A percentile compares a stretch with the other conserved stretches of the same genome.
Evolutionary conservation across 139 green algal genomes (phyloP).

Genomic region (Tetraselmis striata): DNA sequence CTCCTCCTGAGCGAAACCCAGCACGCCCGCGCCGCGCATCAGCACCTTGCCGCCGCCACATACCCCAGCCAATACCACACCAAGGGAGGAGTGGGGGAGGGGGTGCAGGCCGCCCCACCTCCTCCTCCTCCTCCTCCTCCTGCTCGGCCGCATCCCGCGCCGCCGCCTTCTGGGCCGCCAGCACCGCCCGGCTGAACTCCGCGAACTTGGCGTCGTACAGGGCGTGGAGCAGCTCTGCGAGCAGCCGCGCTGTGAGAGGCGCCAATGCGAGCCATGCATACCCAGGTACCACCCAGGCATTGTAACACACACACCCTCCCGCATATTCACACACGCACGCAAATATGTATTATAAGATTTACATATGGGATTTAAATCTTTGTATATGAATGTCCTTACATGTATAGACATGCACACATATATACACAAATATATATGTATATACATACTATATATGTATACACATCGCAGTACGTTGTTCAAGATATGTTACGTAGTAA

Average conservation of each 20-base stretch:
- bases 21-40: background rate
- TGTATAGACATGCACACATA: background rate
- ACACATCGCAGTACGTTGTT: no score
- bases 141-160: background rate
- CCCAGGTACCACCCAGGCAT: background rate
- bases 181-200: conserved; percentile 23
- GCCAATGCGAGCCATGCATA: no score
- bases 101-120: background rate
- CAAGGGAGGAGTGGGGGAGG: background rate
- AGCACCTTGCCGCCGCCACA: no score
- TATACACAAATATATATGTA: background rate
- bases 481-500: no score
- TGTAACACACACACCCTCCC: background rate
- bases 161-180: conserved; percentile 6
- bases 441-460: no score
- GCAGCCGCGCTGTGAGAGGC: background rate
- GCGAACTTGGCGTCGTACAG: conserved; percentile 34
- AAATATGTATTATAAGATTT: no score
- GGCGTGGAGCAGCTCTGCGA: conserved; percentile 31
- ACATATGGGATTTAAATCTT: no score
- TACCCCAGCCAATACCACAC: no score
- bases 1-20: background rate
- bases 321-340: background rate
- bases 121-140: conserved; percentile 5
- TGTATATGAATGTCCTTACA: background rate